Percentiles rank a stretch among this genome's conserved stretches.
Evolutionary conservation across 2,329 filamentous ascomycete species (phyloP).

Genomic region (Parafenestella ontariensis): DNA sequence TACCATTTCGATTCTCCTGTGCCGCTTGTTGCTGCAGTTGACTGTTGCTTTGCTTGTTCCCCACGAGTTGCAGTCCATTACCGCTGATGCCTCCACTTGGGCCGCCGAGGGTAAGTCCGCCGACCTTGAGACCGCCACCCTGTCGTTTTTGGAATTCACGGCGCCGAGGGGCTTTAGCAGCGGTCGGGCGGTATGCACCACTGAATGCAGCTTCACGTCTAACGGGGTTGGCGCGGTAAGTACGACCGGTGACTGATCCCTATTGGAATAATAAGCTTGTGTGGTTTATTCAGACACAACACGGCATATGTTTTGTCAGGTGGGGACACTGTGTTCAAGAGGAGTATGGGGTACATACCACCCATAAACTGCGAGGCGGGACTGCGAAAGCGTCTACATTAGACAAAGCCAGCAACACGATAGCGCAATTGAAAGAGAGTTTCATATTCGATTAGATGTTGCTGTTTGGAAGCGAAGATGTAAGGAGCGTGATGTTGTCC

Average conservation of each 20-base stretch:
- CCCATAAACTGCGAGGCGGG: conserved; percentile 21
- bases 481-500: conserved; percentile 17
- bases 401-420: conserved; percentile 30
- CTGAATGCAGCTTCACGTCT: conserved; percentile 9
- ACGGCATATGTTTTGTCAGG: not conserved
- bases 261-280: conserved; percentile 5
- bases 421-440: conserved; percentile 20
- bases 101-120: conserved; percentile 42
- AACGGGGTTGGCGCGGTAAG: conserved; percentile 19
- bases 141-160: conserved; percentile 11
- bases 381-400: conserved; percentile 29
- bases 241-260: conserved; percentile 19
- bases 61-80: conserved; percentile 29
- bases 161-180: conserved; percentile 1
- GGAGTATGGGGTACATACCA: conserved; percentile 22
- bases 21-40: conserved; percentile 6
- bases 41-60: conserved; percentile 16
- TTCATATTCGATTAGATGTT: conserved; percentile 31
- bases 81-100: conserved; percentile 36
- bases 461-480: not conserved
- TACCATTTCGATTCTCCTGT: conserved; percentile 8
- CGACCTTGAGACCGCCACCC: conserved; percentile 29
- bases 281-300: not conserved
- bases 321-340: not conserved
- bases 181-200: not conserved